Evolutionary conservation across 116 monocot genomes (phyloP).

Genomic region (Zostera marina): DNA sequence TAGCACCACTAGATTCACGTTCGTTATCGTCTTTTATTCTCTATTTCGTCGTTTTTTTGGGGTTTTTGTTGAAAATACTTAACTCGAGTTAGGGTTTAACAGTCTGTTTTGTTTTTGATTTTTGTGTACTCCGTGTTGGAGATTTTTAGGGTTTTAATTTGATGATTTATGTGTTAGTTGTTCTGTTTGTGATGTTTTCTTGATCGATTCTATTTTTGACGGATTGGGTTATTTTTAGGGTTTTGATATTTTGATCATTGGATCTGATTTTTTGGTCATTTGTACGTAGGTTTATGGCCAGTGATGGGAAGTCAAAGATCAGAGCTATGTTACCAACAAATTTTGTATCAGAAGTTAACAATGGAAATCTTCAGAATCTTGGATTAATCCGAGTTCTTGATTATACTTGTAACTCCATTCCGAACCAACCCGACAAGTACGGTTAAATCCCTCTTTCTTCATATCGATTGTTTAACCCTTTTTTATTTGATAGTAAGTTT

Average conservation of each 20-base stretch:
- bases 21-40: too few species aligned
- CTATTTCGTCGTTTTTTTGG: neutral
- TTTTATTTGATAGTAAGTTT: too few species aligned
- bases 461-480: neutral
- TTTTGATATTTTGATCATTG: too few species aligned
- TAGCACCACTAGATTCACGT: conserved; percentile 82
- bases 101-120: too few species aligned
- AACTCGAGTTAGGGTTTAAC: neutral
- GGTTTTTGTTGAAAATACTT: neutral
- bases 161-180: too few species aligned
- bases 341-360: conserved; percentile 48
- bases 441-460: neutral
- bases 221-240: too few species aligned
- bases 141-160: too few species aligned
- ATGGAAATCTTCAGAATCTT: conserved; percentile 79
- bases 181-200: too few species aligned
- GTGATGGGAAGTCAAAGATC: conserved; percentile 65
- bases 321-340: conserved; percentile 77
- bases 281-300: conserved; percentile 69
- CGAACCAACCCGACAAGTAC: conserved; percentile 75
- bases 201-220: too few species aligned
- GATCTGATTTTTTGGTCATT: neutral
- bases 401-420: conserved; percentile 83
- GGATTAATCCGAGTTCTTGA: conserved; percentile 66
- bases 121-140: too few species aligned